Conservation (phyloP, 371 early-diverging fungal genomes). For the Nematocida ironsii region DNA sequence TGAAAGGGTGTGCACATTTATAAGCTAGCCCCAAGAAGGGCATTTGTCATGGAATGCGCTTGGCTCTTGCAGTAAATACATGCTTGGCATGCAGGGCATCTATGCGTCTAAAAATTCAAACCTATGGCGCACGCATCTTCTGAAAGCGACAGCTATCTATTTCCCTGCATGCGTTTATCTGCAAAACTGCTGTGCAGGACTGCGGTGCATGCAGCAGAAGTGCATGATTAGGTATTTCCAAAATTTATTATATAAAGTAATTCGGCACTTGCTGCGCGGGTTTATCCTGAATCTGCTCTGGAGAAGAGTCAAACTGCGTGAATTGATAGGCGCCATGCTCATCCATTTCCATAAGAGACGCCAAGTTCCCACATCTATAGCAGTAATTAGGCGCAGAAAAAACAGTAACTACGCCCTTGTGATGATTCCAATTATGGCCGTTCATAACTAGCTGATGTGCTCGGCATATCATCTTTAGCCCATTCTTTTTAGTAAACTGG, state of each 20-base stretch:
- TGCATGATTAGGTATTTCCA: too few relatives aligned
- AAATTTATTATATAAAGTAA: conserved; percentile 59
- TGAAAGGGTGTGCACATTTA: too few relatives aligned
- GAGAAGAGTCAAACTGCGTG: conserved; percentile 58
- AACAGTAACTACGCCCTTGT: conserved; percentile 59
- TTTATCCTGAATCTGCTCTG: conserved; percentile 46
- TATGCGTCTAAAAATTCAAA: too few relatives aligned
- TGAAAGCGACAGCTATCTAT: neutral
- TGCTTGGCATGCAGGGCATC: too few relatives aligned
- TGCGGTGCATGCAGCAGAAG: too few relatives aligned
- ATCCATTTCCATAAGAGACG: conserved; percentile 58
- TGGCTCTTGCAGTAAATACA: too few relatives aligned
- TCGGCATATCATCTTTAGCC: conserved; percentile 57
- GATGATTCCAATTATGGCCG: conserved; percentile 60
- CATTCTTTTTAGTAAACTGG: conserved; percentile 51
- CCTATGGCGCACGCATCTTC: too few relatives aligned
- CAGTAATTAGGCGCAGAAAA: conserved; percentile 60
- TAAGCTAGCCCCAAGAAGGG: too few relatives aligned
- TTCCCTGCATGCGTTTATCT: neutral
- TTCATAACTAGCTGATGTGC: conserved; percentile 58
- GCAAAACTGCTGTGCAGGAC: too few relatives aligned
- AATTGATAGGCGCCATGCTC: conserved; percentile 57
- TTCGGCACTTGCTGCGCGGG: conserved; percentile 40
- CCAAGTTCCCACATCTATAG: conserved; percentile 56
- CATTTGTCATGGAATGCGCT: too few relatives aligned